A percentile compares a stretch with the other conserved stretches of the same genome.
Evolutionary conservation across 495 filamentous ascomycete species (phyloP).

Genomic region (Monascus purpureus): DNA sequence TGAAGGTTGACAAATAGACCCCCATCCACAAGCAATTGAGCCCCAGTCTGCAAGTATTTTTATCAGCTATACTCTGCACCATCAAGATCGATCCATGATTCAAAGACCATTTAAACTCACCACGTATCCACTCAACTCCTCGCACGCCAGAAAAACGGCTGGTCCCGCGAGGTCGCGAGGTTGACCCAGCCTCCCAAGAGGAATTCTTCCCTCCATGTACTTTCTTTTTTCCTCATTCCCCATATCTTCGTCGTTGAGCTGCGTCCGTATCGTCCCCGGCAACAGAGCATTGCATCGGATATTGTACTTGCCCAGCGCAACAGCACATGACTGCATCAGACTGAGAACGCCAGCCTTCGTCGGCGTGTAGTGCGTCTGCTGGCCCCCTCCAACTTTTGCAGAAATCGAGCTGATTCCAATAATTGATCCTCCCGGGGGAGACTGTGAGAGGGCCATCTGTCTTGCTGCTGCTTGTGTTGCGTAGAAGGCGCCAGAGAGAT

Average conservation of each 20-base stretch:
- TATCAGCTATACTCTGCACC: conserved; percentile 1
- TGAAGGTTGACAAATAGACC: conserved; percentile 60
- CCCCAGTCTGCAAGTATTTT: conserved; percentile 45
- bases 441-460: conserved; percentile 55
- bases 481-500: conserved; percentile 80
- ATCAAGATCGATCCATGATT: too few species aligned
- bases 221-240: conserved; percentile 46
- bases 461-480: conserved; percentile 67
- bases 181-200: conserved; percentile 58
- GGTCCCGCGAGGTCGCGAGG: conserved; percentile 63
- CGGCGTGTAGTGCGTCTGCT: conserved; percentile 79
- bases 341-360: conserved; percentile 77
- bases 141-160: conserved; percentile 75
- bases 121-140: conserved; percentile 60
- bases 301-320: conserved; percentile 59
- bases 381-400: conserved; percentile 68
- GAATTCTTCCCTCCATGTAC: conserved; percentile 80
- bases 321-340: conserved; percentile 74
- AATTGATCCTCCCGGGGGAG: conserved; percentile 54
- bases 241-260: conserved; percentile 77
- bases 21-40: conserved; percentile 78
- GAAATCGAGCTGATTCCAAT: conserved; percentile 76
- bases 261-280: conserved; percentile 75
- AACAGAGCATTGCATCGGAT: conserved; percentile 79
- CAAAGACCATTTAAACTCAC: too few species aligned